These are phyloP conservation scores for Amaranthus cruentus DNA, from an alignment of 148 eudicot genomes.

Conservation along the genomic window DNA sequence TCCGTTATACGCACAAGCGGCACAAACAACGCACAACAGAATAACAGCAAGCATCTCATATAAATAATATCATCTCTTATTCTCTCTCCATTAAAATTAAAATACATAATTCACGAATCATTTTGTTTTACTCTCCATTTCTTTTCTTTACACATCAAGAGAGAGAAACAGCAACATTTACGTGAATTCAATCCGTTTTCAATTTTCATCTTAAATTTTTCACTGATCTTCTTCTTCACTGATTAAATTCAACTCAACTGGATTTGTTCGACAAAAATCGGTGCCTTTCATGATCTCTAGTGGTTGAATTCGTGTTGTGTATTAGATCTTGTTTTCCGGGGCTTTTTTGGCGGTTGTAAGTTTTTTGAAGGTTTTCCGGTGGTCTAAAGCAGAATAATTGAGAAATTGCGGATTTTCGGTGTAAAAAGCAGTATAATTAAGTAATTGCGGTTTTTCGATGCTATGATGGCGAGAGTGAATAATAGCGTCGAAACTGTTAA, in stretches of 20 bases:
- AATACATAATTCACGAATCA: constrained; percentile 25
- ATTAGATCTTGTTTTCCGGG: constrained; percentile 9
- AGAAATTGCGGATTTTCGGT: background rate
- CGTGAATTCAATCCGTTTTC: background rate
- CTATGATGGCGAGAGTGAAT: constrained; percentile 31
- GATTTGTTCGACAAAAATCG: background rate
- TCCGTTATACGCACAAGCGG: constrained; percentile 7
- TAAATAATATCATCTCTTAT: background rate
- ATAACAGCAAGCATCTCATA: constrained; percentile 10
- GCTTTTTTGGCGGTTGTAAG: background rate
- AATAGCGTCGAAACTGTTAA: constrained; percentile 66
- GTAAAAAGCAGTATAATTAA: constrained; percentile 4
- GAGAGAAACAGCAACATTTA: background rate
- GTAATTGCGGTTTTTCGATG: constrained; percentile 15
- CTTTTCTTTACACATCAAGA: background rate
- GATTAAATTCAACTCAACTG: background rate
- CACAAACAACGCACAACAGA: constrained; percentile 13
- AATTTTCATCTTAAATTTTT: background rate
- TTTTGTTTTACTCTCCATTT: constrained; percentile 11
- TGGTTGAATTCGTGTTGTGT: constrained; percentile 1
- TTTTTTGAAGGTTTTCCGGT: background rate
- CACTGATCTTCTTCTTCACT: background rate
- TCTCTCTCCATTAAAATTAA: background rate
- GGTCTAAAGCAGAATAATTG: constrained; percentile 4
- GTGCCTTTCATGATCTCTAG: background rate